These are phyloP conservation scores for Populus deltoides DNA, from an alignment of 345 rosid species.

Conservation along the genomic window DNA sequence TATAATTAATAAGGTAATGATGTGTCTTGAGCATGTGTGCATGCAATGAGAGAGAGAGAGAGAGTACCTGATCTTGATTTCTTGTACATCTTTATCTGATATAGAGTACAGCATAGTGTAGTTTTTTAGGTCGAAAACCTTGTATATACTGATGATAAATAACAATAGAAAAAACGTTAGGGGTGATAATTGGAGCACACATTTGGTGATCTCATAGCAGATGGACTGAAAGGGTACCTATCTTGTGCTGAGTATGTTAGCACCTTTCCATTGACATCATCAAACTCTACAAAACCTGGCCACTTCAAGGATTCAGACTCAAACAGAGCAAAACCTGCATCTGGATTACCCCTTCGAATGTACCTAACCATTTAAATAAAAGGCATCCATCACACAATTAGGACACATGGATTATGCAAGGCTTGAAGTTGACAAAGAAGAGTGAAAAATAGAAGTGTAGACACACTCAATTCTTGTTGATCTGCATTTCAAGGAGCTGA, in stretches of 20 bases:
- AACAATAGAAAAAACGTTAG: slow-evolving; percentile 13
- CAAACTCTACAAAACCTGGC: slow-evolving; percentile 99
- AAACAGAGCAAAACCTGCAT: slow-evolving; percentile 90
- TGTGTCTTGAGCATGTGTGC: background rate
- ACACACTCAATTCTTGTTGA: slow-evolving; percentile 89
- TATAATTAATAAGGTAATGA: background rate
- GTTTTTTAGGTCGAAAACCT: slow-evolving; percentile 93
- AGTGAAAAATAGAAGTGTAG: background rate
- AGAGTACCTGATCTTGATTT: slow-evolving; percentile 90
- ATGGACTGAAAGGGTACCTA: slow-evolving; percentile 40
- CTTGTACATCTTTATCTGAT: slow-evolving; percentile 84
- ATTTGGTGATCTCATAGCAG: slow-evolving; percentile 7
- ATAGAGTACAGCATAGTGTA: slow-evolving; percentile 89
- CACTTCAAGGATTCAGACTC: slow-evolving; percentile 95
- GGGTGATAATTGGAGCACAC: slow-evolving; percentile 12
- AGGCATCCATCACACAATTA: background rate
- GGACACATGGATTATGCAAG: background rate
- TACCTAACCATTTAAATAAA: slow-evolving; percentile 48
- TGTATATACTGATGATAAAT: slow-evolving; percentile 64
- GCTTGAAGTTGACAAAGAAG: background rate
- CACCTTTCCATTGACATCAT: slow-evolving; percentile 96
- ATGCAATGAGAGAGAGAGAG: background rate
- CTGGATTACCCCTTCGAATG: slow-evolving; percentile 87
- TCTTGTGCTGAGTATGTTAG: slow-evolving; percentile 94
- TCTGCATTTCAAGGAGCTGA: slow-evolving; percentile 96